phyloP scores from a whole-genome alignment of 441 rosid genomes.

The Metrosideros polymorpha region DNA sequence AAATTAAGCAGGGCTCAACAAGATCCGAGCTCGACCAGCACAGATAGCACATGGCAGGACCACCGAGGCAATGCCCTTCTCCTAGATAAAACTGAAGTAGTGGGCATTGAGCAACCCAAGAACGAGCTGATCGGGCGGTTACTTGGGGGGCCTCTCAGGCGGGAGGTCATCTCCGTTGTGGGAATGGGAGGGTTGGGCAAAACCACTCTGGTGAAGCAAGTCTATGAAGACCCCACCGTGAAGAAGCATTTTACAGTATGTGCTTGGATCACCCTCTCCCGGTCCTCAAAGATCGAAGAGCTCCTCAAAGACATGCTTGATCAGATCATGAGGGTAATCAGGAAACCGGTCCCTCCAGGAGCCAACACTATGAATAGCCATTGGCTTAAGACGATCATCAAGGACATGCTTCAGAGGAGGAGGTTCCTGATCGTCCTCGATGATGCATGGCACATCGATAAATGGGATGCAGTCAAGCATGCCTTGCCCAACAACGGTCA shows the following conservation, averaged over 20 bases:
- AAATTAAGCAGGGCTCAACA: neutral
- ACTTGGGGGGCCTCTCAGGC: neutral
- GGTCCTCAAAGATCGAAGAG: neutral
- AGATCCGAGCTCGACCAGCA: neutral
- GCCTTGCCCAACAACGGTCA: neutral
- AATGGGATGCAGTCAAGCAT: neutral
- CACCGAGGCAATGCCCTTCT: neutral
- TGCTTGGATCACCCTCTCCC: neutral
- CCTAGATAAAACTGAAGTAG: neutral
- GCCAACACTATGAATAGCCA: neutral
- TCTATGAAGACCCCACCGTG: neutral
- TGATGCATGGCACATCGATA: neutral
- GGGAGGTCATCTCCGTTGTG: neutral
- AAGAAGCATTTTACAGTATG: neutral
- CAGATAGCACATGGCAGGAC: neutral
- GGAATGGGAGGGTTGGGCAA: constrained; percentile 1
- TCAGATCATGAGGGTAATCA: neutral
- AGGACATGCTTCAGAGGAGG: neutral
- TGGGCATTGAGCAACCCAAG: neutral
- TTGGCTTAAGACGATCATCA: neutral
- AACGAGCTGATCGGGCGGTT: neutral
- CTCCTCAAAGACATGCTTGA: neutral
- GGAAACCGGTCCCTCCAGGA: neutral
- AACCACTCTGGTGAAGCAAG: neutral
- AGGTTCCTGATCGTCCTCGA: neutral